phyloP scores from a whole-genome alignment of 768 basidiomycete species.

The Lentinula sp. region DNA sequence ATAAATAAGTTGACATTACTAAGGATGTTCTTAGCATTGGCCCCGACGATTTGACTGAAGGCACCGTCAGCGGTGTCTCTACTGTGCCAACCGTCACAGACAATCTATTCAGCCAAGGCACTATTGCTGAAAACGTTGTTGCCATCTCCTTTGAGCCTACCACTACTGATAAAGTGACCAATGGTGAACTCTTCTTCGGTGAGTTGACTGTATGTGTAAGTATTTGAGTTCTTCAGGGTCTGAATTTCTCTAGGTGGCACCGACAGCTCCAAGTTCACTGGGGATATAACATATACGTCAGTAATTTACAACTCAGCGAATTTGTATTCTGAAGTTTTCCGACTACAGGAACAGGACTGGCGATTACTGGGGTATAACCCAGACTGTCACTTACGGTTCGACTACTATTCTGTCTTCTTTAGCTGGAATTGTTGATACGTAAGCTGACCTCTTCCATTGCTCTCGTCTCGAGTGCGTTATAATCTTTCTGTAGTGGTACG shows the following conservation, averaged over 20 bases:
- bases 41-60: conserved; percentile 48
- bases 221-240: background rate
- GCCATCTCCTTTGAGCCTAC: conserved; percentile 50
- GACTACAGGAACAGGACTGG: conserved; percentile 15
- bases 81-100: conserved; percentile 55
- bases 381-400: conserved; percentile 44
- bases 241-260: conserved; percentile 21
- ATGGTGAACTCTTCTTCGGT: conserved; percentile 54
- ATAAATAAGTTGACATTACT: too few relatives aligned
- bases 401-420: conserved; percentile 37
- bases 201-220: background rate
- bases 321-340: background rate
- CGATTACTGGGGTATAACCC: conserved; percentile 56
- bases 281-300: conserved; percentile 18
- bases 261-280: conserved; percentile 16
- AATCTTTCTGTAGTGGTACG: conserved; percentile 27
- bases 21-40: conserved; percentile 39
- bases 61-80: conserved; percentile 20
- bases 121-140: conserved; percentile 33
- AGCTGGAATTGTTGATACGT: conserved; percentile 59
- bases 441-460: conserved; percentile 8
- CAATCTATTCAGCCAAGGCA: conserved; percentile 37
- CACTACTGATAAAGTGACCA: conserved; percentile 23
- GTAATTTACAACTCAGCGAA: conserved; percentile 5
- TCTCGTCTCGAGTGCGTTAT: background rate